Base-by-base conservation (phyloP, 768 basidiomycete genomes). In the Pleurotus djamor region DNA sequence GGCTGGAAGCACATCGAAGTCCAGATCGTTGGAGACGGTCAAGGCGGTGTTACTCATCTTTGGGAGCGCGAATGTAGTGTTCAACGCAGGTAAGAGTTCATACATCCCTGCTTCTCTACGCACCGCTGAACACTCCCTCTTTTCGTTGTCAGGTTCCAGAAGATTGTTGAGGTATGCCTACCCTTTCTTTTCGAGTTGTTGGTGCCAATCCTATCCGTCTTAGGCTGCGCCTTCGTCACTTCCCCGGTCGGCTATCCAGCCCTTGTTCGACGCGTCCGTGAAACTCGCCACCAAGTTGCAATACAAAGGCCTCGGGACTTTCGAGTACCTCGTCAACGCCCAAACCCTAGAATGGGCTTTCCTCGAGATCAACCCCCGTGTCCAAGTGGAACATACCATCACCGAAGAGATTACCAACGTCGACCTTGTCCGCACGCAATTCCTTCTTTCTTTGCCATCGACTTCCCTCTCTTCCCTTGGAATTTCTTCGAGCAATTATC, bases 61-160 rank as follows among this genome's bases (percentile, higher is more conserved):
- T 95, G 94, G 71, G 94, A 95, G 72, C 86, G 94, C 64, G 94
- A 96, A 70, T 96, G 94, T 68, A 94, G 92, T 49, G 91, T 96
- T 2, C 94, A 96, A 72, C 79, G 94, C 64, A 79, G 93, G 67
- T 91, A 87, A 35, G 64, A 8, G 4, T 56, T 5, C 7, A 1
- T 33, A 7, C 34, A 5, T 32, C 10, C 7, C n/a, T 16, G n/a
- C 8, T 17, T 5, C 34, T 5, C 21, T 8, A 1, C 47, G 9
- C 6, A 37, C 36, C n/a, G 32, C 14, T 14, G 38, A 41, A 2
- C n/a, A 41, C 9, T 41, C 38, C 38, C 10, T 41, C 7, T 41
- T 10, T 41, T 34, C 3, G 2, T 28, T 28, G 21, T 28, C 45
- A 75, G 74, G 58, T 78, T 79, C 76, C 94, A 96, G 72, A 96